Base-by-base conservation (phyloP, 257 asterid species). In the Solanum etuberosum region DNA sequence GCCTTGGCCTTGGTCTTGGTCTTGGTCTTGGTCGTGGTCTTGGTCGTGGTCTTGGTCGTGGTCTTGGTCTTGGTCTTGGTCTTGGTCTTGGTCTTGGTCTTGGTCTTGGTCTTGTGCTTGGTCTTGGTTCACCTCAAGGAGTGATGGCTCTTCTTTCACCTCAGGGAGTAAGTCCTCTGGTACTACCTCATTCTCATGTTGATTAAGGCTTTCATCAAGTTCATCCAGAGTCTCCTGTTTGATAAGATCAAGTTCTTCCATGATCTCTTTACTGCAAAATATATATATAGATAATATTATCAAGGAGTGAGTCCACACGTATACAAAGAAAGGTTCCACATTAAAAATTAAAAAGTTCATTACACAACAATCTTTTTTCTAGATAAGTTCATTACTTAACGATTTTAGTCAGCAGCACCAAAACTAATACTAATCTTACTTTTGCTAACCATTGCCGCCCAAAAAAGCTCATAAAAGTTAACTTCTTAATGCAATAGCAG, bases 221-320 rank as follows among this genome's bases (percentile, higher is more conserved):
- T 93, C 98, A 63, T 93, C 95, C 95, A 92, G 88, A 89, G 77
- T 84, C 43, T 90, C 92, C 86, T 81, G 68, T 81, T 81, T 81
- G 85, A 81, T 29, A 48, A 81, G 40, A 48, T 81, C 61, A 54
- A 70, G 46, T 18, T 86, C 88, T 18, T 46, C 85, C 86, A 86
- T 86, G n/a, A 63, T 73, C 85, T 37, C 43, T 51, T 40, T 77
- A 70, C 88, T 86, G 86, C 34, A 78, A 86, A 37, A 71, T 35
- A 86, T 54, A 54, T 18, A 54, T 54, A 18, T 9, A 40, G 32
- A 61, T 32, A 18, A 71, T 73, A 51, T 35, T 86, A 29, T 80
- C 73, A 73, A 83, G 35, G 74, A 14, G 61, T 23, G n/a, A 12
- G 54, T 13, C 29, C 31, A 46, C 68, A 48, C 20, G 18, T 81